Base-by-base conservation (phyloP, 2,329 filamentous ascomycete genomes). In the Verticillium isaacii region DNA sequence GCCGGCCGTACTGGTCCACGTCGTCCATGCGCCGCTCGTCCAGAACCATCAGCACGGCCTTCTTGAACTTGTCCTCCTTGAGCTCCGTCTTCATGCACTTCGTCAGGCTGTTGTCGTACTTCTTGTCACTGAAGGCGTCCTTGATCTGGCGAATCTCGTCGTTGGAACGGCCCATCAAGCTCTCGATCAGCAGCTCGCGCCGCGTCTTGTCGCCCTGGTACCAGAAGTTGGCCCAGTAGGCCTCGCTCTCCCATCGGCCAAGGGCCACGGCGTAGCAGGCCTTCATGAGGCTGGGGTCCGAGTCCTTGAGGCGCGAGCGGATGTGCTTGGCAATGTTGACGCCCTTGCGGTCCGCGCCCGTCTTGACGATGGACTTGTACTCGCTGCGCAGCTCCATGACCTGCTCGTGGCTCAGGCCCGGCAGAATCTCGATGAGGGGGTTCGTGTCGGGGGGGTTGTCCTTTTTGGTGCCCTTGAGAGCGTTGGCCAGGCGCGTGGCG, bases 151-250 rank as follows among this genome's bases (percentile, higher is more conserved):
- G 83, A 65, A 98, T 91, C 71, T 98, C 95, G n/a, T 85, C 81
- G 74, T 97, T 97, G 32, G 88, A 87, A 6, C 93, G 87, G 0
- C 95, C 95, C 87, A 97, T 96, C 23, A 99, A 83, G 6, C 89
- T 87, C 76, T 99, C 95, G 69, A 98, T 97, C 60, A 99, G 84
- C 39, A 99, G 82, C 75, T 98, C 94, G 6, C 93, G 87, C 2
- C 92, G 85, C 8, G 89, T 91, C 69, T 89, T 91, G 74, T 94
- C 90, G 41, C 89, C 89, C 72, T 97, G 94, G 77, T 97, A 98
- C 89, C 93, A 98, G 75, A 92, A 97, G 74, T 97, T 98, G 63
- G 94, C 93, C 93, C 95, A 99, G 81, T 97, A 97, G 0, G 92
- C 92, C 74, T 99, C 95, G 68, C 88, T 89, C 77, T 97, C 95